These are phyloP conservation scores for Tardiomyces blankii DNA, from an alignment of 1,139 yeast genomes.

Conservation along the genomic window DNA sequence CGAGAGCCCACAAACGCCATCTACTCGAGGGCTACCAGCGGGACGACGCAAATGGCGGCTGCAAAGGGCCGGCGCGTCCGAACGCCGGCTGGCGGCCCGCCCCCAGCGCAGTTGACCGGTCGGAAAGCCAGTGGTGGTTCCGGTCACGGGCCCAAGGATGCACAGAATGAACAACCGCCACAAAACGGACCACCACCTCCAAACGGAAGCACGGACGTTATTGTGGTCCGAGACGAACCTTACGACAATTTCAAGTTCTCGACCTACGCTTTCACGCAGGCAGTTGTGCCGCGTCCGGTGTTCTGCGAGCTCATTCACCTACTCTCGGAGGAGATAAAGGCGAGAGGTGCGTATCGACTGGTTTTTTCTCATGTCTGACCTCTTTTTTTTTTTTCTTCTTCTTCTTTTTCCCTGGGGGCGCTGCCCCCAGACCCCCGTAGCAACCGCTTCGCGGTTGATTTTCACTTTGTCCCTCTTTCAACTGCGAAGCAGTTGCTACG, in stretches of 20 bases:
- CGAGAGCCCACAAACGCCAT: too few species aligned
- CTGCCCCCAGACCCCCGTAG: too few species aligned
- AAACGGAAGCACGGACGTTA: neutral
- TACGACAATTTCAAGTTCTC: conserved; percentile 18
- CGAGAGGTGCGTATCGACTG: conserved; percentile 4
- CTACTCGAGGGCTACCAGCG: too few species aligned
- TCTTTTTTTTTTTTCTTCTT: too few species aligned
- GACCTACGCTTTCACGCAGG: conserved; percentile 15
- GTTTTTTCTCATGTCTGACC: neutral
- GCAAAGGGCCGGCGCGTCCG: neutral
- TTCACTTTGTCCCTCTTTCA: too few species aligned
- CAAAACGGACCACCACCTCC: too few species aligned
- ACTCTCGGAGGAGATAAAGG: conserved; percentile 21
- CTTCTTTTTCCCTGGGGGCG: conserved; percentile 4
- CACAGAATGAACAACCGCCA: too few species aligned
- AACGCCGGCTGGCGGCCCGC: neutral
- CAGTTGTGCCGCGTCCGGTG: conserved; percentile 19
- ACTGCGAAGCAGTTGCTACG: too few species aligned
- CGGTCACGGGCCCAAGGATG: too few species aligned
- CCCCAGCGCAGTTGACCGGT: too few species aligned
- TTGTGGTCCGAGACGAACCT: neutral
- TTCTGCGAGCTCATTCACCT: conserved; percentile 20
- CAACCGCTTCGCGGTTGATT: too few species aligned
- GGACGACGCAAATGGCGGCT: neutral
- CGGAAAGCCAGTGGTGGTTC: too few species aligned